Evolutionary conservation across 306 rosid species (phyloP), one percentile per base, ranked within the genome.

Genomic region (Heteromeles arbutifolia): DNA sequence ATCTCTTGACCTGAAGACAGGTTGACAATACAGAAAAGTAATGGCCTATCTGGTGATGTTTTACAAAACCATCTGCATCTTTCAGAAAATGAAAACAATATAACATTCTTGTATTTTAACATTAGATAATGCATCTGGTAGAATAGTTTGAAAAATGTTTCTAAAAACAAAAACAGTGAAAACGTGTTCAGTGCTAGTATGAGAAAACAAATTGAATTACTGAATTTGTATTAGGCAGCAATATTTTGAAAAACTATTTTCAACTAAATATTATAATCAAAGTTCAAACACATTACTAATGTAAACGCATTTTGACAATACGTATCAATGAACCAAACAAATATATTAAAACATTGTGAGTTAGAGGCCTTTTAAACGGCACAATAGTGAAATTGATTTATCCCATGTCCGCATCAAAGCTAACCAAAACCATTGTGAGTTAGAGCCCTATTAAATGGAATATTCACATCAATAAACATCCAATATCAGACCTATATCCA

Each of bases 1-100:
- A 87, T 85, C 81, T 91, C 98, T 78, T 80, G 88, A 65, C 89
- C 93, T 56, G 91, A 67, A 67, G 81, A 65, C 73, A 89, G 70
- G 52, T 91, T 15, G 54, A 50, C 54, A 50, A 50, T 5, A 50
- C 54, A 50, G 54, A 50, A 50, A 50, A 50, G 54, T 50, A 50
- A 50, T 21, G 8, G 18, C 54, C 54, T 15, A 2, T 50, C 21
- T 1, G 54, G 21, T 50, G 54, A 50, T 50, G 54, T 50, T 50
- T 50, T 50, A 0, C 54, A 50, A 50, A 50, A 50, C 21, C 21
- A 50, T 50, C 54, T 48, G 54, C 54, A 48, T 0, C 18, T 48
- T 48, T 48, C 21, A 5, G 18, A 48, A 48, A 48, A 48, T 5
- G 54, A 48, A 48, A 48, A 48, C 21, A 1, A 48, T 18, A 48